Evolutionary conservation across 306 rosid genomes (phyloP).

Genomic region (Acacia acuminata): DNA sequence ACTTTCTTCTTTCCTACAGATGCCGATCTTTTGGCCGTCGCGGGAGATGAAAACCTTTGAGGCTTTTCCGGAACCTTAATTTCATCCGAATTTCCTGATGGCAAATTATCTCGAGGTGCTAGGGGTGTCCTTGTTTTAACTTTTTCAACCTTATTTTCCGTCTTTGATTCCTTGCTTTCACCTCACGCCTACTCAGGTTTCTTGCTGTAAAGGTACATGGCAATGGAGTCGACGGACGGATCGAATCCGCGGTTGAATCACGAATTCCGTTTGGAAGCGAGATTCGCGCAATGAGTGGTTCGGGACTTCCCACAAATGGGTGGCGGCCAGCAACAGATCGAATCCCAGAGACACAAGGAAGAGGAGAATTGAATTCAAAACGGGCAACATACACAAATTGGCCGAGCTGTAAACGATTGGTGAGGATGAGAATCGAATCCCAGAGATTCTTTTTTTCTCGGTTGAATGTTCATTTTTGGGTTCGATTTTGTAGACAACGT

Average conservation of each 20-base stretch:
- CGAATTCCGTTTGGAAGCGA: constrained; percentile 56
- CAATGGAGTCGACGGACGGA: constrained; percentile 60
- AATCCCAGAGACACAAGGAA: constrained; percentile 65
- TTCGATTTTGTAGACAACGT: too few relatives aligned
- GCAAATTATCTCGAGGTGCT: constrained; percentile 64
- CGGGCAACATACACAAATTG: constrained; percentile 86
- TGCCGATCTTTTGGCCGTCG: constrained; percentile 61
- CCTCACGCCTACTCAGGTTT: constrained; percentile 28
- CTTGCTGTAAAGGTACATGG: constrained; percentile 52
- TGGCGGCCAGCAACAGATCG: constrained; percentile 81
- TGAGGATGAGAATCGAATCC: constrained; percentile 88
- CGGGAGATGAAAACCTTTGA: too few relatives aligned
- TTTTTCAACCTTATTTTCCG: constrained; percentile 39
- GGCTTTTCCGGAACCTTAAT: constrained; percentile 28
- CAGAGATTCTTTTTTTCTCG: too few relatives aligned
- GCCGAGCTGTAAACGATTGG: constrained; percentile 86
- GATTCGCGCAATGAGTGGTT: constrained; percentile 66
- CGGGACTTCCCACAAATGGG: constrained; percentile 75
- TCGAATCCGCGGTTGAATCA: constrained; percentile 84
- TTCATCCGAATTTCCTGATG: constrained; percentile 31
- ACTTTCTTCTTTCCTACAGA: constrained; percentile 55
- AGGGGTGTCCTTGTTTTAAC: constrained; percentile 60
- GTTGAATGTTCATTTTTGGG: too few relatives aligned
- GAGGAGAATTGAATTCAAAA: constrained; percentile 71
- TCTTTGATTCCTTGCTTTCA: constrained; percentile 11